phyloP scores from a whole-genome alignment of 805 yeast species.

The Hanseniaspora taiwanica region DNA sequence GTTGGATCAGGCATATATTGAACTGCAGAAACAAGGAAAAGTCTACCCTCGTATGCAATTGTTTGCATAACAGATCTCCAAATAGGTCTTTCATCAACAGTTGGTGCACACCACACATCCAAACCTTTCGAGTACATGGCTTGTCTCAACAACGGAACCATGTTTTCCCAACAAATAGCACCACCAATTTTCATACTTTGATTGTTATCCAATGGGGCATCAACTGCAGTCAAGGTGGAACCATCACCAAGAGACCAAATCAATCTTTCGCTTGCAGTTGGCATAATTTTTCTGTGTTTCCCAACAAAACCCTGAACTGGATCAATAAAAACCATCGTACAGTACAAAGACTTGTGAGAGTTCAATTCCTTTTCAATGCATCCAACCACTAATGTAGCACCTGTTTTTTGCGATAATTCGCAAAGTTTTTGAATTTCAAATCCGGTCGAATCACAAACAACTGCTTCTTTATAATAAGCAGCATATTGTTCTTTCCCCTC shows the following conservation, averaged over 20 bases:
- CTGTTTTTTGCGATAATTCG: slow-evolving; percentile 22
- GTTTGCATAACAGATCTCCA: slow-evolving; percentile 32
- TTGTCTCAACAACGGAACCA: slow-evolving; percentile 28
- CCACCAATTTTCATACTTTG: slow-evolving; percentile 30
- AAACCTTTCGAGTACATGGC: slow-evolving; percentile 32
- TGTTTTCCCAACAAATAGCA: slow-evolving; percentile 36
- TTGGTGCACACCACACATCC: slow-evolving; percentile 31
- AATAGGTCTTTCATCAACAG: slow-evolving; percentile 32
- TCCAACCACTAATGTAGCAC: slow-evolving; percentile 27
- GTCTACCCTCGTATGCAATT: slow-evolving; percentile 30
- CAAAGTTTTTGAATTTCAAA: slow-evolving; percentile 25
- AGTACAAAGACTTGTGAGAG: slow-evolving; percentile 28
- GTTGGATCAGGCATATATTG: slow-evolving; percentile 26
- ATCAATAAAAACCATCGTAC: slow-evolving; percentile 29
- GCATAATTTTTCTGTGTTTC: slow-evolving; percentile 32
- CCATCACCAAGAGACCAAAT: slow-evolving; percentile 38
- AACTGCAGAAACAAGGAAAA: slow-evolving; percentile 29
- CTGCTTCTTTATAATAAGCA: slow-evolving; percentile 24
- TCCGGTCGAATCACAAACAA: slow-evolving; percentile 16
- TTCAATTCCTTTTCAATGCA: slow-evolving; percentile 26
- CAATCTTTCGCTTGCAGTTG: slow-evolving; percentile 32
- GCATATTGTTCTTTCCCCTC: slow-evolving; percentile 30
- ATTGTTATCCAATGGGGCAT: slow-evolving; percentile 10
- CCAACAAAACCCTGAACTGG: slow-evolving; percentile 13
- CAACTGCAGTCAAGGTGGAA: slow-evolving; percentile 28